Conservation (phyloP, 768 basidiomycete genomes). For the Pisolithus albus region DNA sequence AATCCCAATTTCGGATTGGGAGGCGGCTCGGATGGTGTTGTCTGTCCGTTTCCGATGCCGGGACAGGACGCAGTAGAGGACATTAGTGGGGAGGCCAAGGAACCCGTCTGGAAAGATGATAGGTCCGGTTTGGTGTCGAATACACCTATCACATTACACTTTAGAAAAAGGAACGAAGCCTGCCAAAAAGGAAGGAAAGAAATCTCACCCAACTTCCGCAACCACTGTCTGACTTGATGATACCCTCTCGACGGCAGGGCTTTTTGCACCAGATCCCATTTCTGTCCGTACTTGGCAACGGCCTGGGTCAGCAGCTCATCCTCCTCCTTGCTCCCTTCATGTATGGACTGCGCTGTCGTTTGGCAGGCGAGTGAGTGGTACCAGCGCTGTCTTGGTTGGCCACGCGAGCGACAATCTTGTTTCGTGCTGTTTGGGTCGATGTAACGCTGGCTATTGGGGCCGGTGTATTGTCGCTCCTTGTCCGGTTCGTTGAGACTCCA, state of each 20-base stretch:
- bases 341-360: constrained; percentile 34
- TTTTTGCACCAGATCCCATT: constrained; percentile 37
- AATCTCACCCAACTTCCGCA: constrained; percentile 31
- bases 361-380: constrained; percentile 13
- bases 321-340: constrained; percentile 38
- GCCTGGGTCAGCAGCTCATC: constrained; percentile 34
- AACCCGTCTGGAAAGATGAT: constrained; percentile 27
- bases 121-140: constrained; percentile 32
- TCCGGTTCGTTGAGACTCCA: not conserved
- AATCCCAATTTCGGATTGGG: constrained; percentile 33
- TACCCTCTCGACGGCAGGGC: constrained; percentile 35
- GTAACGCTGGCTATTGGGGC: not conserved
- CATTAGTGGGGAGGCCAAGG: constrained; percentile 6
- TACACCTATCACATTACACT: constrained; percentile 17
- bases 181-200: not conserved
- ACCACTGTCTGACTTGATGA: constrained; percentile 40
- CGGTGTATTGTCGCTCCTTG: not conserved
- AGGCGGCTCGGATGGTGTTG: constrained; percentile 16
- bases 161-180: not conserved
- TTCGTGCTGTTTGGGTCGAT: constrained; percentile 4
- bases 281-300: constrained; percentile 33
- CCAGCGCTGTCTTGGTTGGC: constrained; percentile 23
- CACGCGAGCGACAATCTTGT: constrained; percentile 20
- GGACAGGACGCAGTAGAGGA: too few species aligned
- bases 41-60: too few species aligned